Percentiles rank a stretch among this genome's conserved stretches.
These are phyloP conservation scores for Fusarium hostae DNA, from an alignment of 2,329 filamentous ascomycete species.

Conservation along the genomic window DNA sequence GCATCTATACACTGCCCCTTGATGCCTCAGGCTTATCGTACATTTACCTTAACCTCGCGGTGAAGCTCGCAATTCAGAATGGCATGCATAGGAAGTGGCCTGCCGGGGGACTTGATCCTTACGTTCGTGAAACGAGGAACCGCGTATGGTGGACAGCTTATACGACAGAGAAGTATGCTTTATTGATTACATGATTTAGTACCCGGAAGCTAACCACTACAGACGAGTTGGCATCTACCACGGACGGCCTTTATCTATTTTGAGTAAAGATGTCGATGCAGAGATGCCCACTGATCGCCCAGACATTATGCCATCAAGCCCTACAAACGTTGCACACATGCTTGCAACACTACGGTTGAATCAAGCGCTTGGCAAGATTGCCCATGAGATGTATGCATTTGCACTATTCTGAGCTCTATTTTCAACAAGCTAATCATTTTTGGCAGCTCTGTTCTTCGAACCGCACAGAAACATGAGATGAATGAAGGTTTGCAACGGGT, in stretches of 20 bases:
- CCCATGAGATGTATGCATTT: conserved; percentile 53
- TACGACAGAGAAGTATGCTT: conserved; percentile 63
- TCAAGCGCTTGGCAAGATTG: conserved; percentile 49
- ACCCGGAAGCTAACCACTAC: conserved; percentile 27
- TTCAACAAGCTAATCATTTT: conserved; percentile 11
- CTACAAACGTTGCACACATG: conserved; percentile 59
- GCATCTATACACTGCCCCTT: conserved; percentile 64
- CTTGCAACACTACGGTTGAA: conserved; percentile 55
- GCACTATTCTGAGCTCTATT: not conserved
- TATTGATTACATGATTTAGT: not conserved
- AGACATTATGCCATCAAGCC: conserved; percentile 54
- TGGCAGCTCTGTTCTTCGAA: conserved; percentile 50
- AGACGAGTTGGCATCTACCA: conserved; percentile 67
- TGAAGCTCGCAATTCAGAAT: conserved; percentile 69
- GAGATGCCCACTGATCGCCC: conserved; percentile 61
- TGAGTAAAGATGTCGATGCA: conserved; percentile 63
- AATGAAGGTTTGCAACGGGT: conserved; percentile 49
- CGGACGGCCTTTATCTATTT: conserved; percentile 64
- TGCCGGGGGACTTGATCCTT: conserved; percentile 58
- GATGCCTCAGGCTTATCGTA: conserved; percentile 67
- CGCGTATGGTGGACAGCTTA: conserved; percentile 69
- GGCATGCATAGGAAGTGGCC: conserved; percentile 67
- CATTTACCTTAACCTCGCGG: conserved; percentile 65
- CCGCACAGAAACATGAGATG: conserved; percentile 47
- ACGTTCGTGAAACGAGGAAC: conserved; percentile 63